phyloP scores from a whole-genome alignment of 805 yeast species.

The Yamadazyma tumulicola region DNA sequence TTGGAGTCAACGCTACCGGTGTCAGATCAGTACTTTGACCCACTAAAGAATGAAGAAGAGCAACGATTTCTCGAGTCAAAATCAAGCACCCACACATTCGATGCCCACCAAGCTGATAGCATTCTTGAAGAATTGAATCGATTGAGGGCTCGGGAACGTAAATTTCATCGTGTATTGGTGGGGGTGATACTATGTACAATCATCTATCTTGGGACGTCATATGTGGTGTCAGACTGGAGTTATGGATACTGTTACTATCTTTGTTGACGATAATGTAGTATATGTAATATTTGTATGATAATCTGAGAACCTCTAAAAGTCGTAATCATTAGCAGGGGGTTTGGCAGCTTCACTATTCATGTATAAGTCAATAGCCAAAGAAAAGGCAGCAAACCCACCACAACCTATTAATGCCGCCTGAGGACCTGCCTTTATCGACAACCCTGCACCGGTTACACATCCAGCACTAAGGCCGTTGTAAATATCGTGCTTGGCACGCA shows the following conservation, averaged over 20 bases:
- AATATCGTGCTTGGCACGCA: conserved; percentile 86
- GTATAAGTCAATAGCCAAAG: conserved; percentile 83
- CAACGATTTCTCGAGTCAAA: too few relatives aligned
- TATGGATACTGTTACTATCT: conserved; percentile 41
- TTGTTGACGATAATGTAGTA: conserved; percentile 18
- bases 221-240: conserved; percentile 24
- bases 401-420: conserved; percentile 89
- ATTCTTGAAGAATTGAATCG: too few relatives aligned
- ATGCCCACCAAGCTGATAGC: too few relatives aligned
- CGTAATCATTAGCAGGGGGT: conserved; percentile 89
- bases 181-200: conserved; percentile 1
- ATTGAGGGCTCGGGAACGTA: too few relatives aligned
- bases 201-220: conserved; percentile 8
- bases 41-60: too few relatives aligned
- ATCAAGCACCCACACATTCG: not conserved
- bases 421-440: conserved; percentile 91
- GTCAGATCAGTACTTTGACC: too few relatives aligned
- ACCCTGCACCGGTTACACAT: conserved; percentile 94
- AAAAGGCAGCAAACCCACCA: conserved; percentile 96
- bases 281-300: conserved; percentile 2
- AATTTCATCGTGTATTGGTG: too few relatives aligned
- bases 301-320: conserved; percentile 29
- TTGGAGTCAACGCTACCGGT: too few relatives aligned
- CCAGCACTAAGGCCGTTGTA: conserved; percentile 93
- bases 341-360: conserved; percentile 77